A percentile compares a stretch with the other conserved stretches of the same genome.
phyloP scores from a whole-genome alignment of 768 basidiomycete species.

The Pleurotus citrinopileatus region DNA sequence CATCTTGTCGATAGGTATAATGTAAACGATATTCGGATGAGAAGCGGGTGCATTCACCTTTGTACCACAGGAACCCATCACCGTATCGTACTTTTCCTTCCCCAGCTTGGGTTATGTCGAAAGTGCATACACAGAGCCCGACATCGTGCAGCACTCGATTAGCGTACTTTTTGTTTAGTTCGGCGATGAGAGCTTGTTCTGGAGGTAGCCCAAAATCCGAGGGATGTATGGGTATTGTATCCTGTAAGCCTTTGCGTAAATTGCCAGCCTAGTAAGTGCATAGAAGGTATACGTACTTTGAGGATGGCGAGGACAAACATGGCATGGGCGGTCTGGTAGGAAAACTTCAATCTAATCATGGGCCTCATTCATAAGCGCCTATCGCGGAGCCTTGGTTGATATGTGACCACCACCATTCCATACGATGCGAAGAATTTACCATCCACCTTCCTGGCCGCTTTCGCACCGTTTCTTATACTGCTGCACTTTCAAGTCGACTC shows the following conservation, averaged over 20 bases:
- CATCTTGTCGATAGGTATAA: background rate
- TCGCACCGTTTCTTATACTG: too few relatives aligned
- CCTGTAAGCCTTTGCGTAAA: conserved; percentile 58
- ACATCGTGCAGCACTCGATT: conserved; percentile 89
- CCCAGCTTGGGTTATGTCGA: conserved; percentile 81
- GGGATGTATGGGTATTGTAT: conserved; percentile 88
- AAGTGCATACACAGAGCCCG: conserved; percentile 87
- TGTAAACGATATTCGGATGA: background rate
- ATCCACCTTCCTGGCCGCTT: too few relatives aligned
- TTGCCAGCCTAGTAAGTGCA: background rate
- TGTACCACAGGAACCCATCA: conserved; percentile 94
- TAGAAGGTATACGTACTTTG: conserved; percentile 32
- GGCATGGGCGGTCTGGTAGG: background rate
- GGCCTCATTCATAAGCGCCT: too few relatives aligned
- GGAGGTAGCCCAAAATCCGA: conserved; percentile 77
- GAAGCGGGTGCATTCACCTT: conserved; percentile 47
- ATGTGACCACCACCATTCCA: too few relatives aligned
- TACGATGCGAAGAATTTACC: too few relatives aligned
- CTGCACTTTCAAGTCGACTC: background rate
- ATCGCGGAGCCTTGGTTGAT: too few relatives aligned
- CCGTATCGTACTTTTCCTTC: conserved; percentile 95
- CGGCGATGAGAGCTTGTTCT: conserved; percentile 76
- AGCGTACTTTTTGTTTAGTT: conserved; percentile 94
- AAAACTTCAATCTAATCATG: background rate
- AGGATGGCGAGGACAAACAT: conserved; percentile 47